These are phyloP conservation scores for Hygrophorus russula DNA, from an alignment of 768 basidiomycete species.

Conservation along the genomic window DNA sequence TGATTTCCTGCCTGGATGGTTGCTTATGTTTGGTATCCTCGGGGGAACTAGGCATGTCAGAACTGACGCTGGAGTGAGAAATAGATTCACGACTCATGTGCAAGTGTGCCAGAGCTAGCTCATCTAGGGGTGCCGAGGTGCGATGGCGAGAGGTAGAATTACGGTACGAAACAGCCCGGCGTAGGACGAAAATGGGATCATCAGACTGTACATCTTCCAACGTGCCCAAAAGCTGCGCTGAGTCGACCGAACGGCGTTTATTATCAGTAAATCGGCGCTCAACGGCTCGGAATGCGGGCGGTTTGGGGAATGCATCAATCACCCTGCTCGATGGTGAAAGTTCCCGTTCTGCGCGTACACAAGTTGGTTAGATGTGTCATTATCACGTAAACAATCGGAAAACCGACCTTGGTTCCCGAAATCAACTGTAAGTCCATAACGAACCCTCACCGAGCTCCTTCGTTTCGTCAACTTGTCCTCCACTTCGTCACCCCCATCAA, in stretches of 20 bases:
- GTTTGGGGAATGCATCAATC: slow-evolving; percentile 70
- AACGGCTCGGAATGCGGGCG: slow-evolving; percentile 57
- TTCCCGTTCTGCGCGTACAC: slow-evolving; percentile 48
- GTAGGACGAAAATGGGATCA: slow-evolving; percentile 86
- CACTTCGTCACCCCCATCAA: slow-evolving; percentile 96
- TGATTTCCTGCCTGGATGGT: slow-evolving; percentile 76
- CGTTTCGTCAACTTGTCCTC: slow-evolving; percentile 86
- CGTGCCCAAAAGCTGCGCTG: slow-evolving; percentile 56
- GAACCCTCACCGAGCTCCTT: slow-evolving; percentile 63
- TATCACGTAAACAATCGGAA: slow-evolving; percentile 1
- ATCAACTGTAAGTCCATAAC: slow-evolving; percentile 68
- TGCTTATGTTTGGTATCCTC: slow-evolving; percentile 22
- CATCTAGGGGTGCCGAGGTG: slow-evolving; percentile 70
- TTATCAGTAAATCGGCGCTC: slow-evolving; percentile 48
- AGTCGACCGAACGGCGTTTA: slow-evolving; percentile 85
- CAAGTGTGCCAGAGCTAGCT: slow-evolving; percentile 65
- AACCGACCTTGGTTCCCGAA: slow-evolving; percentile 56
- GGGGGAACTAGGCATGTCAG: slow-evolving; percentile 28
- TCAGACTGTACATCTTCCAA: slow-evolving; percentile 66
- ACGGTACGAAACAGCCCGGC: slow-evolving; percentile 70
- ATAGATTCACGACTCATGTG: slow-evolving; percentile 58
- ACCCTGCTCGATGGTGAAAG: slow-evolving; percentile 73
- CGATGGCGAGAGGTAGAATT: slow-evolving; percentile 59
- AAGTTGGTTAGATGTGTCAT: slow-evolving; percentile 4
- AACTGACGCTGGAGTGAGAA: slow-evolving; percentile 38